These are phyloP conservation scores for Seiridium unicorne DNA, from an alignment of 2,329 filamentous ascomycete genomes.

Conservation along the genomic window DNA sequence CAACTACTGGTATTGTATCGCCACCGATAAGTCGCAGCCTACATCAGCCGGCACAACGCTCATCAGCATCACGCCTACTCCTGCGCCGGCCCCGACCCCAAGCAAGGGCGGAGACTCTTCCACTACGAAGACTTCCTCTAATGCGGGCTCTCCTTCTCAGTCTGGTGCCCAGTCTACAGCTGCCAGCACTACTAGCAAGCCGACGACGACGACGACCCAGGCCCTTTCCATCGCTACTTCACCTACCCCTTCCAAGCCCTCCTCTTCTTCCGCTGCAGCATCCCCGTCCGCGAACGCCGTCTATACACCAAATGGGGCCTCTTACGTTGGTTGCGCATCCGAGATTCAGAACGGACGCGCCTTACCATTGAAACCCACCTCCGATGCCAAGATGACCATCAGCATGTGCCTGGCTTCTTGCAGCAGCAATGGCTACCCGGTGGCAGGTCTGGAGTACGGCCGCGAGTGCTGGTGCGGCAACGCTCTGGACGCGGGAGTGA, in stretches of 20 bases:
- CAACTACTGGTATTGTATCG: slow-evolving; percentile 10
- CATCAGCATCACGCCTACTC: not conserved
- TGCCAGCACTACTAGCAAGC: not conserved
- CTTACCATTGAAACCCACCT: not conserved
- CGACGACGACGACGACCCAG: not conserved
- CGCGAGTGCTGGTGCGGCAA: slow-evolving; percentile 5
- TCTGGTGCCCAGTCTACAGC: not conserved
- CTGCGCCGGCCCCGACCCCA: not conserved
- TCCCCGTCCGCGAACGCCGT: not conserved
- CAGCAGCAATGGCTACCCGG: not conserved
- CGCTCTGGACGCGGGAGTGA: not conserved
- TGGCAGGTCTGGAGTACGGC: not conserved
- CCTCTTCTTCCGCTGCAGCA: not conserved
- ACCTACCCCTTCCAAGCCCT: not conserved
- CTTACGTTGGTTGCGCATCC: not conserved
- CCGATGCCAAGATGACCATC: not conserved
- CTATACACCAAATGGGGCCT: not conserved
- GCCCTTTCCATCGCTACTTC: not conserved
- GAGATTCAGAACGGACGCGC: not conserved
- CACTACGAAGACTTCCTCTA: not conserved
- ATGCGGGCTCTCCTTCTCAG: not conserved
- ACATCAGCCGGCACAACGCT: not conserved
- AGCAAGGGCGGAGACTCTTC: not conserved
- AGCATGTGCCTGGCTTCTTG: not conserved
- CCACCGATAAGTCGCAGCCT: not conserved